phyloP scores from a whole-genome alignment of 148 eudicot species.

The Tetragonia tetragonoides region DNA sequence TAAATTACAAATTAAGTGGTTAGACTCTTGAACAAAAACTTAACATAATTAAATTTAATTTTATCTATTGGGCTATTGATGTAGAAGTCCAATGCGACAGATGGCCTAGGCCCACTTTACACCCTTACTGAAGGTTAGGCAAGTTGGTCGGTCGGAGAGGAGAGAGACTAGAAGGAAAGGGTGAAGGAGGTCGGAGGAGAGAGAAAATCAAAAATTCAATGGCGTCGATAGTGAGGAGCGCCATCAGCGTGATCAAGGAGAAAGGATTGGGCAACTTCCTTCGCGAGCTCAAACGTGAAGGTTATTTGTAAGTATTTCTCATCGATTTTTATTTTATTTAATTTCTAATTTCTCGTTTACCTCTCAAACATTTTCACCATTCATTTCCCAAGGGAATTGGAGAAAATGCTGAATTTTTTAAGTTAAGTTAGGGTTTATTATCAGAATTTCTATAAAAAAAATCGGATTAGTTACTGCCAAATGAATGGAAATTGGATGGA shows the following conservation, averaged over 20 bases:
- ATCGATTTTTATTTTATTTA: neutral
- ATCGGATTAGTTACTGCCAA: neutral
- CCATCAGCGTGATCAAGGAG: conserved; percentile 58
- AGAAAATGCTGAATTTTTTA: neutral
- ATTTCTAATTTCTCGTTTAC: neutral
- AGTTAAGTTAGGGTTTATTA: conserved; percentile 18
- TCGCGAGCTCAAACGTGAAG: conserved; percentile 70
- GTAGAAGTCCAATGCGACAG: too few species aligned
- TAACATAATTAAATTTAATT: too few species aligned
- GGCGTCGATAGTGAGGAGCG: conserved; percentile 67
- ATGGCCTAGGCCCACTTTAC: neutral
- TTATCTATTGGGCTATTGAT: too few species aligned
- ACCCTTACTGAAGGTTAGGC: neutral
- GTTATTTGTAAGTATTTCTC: conserved; percentile 46
- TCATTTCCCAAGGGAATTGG: neutral
- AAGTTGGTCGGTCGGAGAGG: neutral
- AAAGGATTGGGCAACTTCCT: conserved; percentile 59
- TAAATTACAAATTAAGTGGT: too few species aligned
- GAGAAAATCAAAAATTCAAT: conserved; percentile 34
- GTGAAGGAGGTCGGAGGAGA: conserved; percentile 19
- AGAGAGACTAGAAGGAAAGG: neutral
- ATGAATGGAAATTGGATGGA: too few species aligned
- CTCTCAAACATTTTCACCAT: neutral
- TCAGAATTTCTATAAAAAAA: neutral
- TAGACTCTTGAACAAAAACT: too few species aligned